Conservation (phyloP, 768 basidiomycete genomes). For the Gloeostereum incarnatum region DNA sequence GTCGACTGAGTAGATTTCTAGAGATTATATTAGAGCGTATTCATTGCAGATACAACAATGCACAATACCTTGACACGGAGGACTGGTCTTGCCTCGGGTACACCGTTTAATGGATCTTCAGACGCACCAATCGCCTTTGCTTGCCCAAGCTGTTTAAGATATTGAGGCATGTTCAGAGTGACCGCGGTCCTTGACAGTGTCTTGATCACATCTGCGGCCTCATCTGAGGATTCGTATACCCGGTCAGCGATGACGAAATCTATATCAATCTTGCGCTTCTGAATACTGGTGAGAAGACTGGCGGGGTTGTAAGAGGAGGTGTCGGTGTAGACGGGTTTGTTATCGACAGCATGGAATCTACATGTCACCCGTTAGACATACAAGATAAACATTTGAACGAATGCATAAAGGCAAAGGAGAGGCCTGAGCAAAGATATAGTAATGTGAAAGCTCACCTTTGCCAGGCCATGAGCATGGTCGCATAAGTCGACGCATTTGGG, state of each 20-base stretch:
- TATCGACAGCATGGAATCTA: slow-evolving; percentile 30
- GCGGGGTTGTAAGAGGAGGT: slow-evolving; percentile 14
- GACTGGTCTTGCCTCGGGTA: slow-evolving; percentile 62
- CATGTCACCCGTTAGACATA: neutral
- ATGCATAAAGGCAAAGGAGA: slow-evolving; percentile 1
- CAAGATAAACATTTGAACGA: neutral
- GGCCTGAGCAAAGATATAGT: too few relatives aligned
- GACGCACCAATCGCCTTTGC: slow-evolving; percentile 34
- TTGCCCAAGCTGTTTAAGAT: slow-evolving; percentile 50
- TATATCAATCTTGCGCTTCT: slow-evolving; percentile 40
- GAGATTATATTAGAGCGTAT: slow-evolving; percentile 3
- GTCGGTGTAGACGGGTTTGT: slow-evolving; percentile 10
- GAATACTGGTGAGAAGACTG: slow-evolving; percentile 33
- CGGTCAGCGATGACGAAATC: slow-evolving; percentile 49
- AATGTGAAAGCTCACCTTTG: too few relatives aligned
- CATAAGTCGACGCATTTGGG: slow-evolving; percentile 56
- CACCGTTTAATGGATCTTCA: slow-evolving; percentile 33
- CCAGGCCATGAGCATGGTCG: slow-evolving; percentile 55
- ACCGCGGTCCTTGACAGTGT: slow-evolving; percentile 53
- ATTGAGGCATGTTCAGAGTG: slow-evolving; percentile 34
- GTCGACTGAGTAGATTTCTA: slow-evolving; percentile 10
- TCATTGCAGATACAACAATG: neutral
- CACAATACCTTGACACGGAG: slow-evolving; percentile 27
- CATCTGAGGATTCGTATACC: slow-evolving; percentile 41
- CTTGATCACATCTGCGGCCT: slow-evolving; percentile 45